Conservation (phyloP, 805 yeast species). For the Wickerhamomyces subpelliculosus region DNA sequence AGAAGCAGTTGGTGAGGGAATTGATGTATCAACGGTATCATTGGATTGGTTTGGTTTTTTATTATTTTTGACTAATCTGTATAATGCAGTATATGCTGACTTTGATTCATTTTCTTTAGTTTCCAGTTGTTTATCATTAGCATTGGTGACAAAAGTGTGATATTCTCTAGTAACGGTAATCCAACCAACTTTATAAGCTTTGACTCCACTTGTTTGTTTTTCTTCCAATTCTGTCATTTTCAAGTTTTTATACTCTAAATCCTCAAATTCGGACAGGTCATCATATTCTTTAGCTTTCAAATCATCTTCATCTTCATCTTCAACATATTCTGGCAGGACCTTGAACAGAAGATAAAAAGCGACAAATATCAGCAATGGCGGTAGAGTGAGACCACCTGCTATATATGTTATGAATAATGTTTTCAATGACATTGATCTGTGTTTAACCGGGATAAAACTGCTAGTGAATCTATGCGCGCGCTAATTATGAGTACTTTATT, state of each 20-base stretch:
- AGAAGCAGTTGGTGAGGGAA: conserved; percentile 6
- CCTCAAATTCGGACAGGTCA: conserved; percentile 14
- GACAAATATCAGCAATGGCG: conserved; percentile 47
- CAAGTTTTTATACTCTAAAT: conserved; percentile 29
- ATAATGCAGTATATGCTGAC: conserved; percentile 55
- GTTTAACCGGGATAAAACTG: too few relatives aligned
- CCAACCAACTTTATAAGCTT: conserved; percentile 69
- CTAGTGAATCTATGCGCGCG: too few relatives aligned
- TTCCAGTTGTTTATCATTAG: conserved; percentile 29
- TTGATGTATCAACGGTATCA: conserved; percentile 3
- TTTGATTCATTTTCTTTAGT: conserved; percentile 23
- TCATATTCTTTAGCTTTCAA: too few relatives aligned
- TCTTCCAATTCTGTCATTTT: conserved; percentile 66
- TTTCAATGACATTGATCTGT: conserved; percentile 15
- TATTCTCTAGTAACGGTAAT: conserved; percentile 77
- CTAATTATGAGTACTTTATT: too few relatives aligned
- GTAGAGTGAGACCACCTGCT: conserved; percentile 75
- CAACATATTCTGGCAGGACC: conserved; percentile 25
- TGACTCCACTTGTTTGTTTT: conserved; percentile 49
- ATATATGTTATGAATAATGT: conserved; percentile 40
- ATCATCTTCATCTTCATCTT: conserved; percentile 17
- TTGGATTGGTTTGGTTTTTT: conserved; percentile 12
- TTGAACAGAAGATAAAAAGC: conserved; percentile 32
- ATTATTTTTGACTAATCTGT: conserved; percentile 41
- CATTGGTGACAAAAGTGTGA: conserved; percentile 35